phyloP scores from a whole-genome alignment of 345 rosid genomes.

The Lumnitzera racemosa region DNA sequence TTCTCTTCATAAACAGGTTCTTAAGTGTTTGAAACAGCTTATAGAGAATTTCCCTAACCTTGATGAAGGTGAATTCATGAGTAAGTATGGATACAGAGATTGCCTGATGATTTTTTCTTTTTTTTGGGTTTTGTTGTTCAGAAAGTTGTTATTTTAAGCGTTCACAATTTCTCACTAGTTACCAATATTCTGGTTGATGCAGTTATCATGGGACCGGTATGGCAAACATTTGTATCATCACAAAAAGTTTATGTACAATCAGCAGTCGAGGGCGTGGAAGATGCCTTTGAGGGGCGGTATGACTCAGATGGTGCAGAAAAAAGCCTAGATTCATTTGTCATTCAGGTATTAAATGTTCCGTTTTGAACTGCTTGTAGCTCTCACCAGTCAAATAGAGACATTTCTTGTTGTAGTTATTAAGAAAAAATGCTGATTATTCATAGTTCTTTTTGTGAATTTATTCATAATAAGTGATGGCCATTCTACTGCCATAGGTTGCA shows the following conservation, averaged over 20 bases:
- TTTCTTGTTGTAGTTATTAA: no score
- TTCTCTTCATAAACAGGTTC: slow-evolving; percentile 38
- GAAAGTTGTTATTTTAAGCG: no score
- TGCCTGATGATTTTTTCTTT: not conserved
- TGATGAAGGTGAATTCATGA: slow-evolving; percentile 56
- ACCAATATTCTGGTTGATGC: slow-evolving; percentile 19
- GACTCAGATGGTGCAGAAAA: slow-evolving; percentile 95
- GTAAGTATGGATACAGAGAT: slow-evolving; percentile 29
- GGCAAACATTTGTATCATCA: slow-evolving; percentile 89
- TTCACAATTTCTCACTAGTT: no score
- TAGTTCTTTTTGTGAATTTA: no score
- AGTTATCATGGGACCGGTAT: slow-evolving; percentile 74
- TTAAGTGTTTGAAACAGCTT: slow-evolving; percentile 88
- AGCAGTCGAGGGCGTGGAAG: slow-evolving; percentile 70
- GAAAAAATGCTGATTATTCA: no score
- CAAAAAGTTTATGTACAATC: slow-evolving; percentile 59
- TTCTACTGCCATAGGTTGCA: no score
- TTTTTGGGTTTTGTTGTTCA: not conserved
- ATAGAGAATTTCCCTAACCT: slow-evolving; percentile 75
- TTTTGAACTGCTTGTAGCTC: not conserved
- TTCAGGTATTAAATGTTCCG: slow-evolving; percentile 51
- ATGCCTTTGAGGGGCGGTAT: slow-evolving; percentile 69
- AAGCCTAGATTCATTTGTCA: slow-evolving; percentile 82
- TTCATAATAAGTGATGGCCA: no score
- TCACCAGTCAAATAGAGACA: not conserved